Evolutionary conservation across 2,329 filamentous ascomycete species (phyloP).

Genomic region (Pleurostoma richardsiae): DNA sequence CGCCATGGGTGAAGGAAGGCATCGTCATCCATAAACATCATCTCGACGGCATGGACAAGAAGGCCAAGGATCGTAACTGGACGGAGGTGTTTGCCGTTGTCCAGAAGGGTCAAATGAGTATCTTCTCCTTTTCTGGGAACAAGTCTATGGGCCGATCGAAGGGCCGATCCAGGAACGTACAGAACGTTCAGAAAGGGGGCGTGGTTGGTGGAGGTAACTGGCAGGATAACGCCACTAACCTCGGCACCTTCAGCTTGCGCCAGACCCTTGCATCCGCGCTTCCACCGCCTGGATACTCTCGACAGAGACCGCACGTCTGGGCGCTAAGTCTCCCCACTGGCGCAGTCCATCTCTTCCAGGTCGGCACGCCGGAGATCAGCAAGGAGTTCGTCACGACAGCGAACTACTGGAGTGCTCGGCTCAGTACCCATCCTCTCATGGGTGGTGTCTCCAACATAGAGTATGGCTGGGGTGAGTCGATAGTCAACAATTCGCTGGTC

Average conservation of each 20-base stretch:
- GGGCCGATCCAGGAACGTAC: conserved; percentile 42
- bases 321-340: conserved; percentile 87
- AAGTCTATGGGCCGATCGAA: conserved; percentile 67
- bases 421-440: conserved; percentile 88
- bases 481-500: conserved; percentile 61
- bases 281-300: conserved; percentile 88
- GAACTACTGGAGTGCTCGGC: conserved; percentile 95
- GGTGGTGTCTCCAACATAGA: conserved; percentile 96
- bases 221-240: conserved; percentile 90
- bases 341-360: conserved; percentile 96
- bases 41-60: conserved; percentile 83
- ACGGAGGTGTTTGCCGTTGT: conserved; percentile 93
- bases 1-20: conserved; percentile 98
- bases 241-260: conserved; percentile 81
- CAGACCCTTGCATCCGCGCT: conserved; percentile 89
- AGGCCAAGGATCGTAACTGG: conserved; percentile 92
- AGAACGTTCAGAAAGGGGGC: conserved; percentile 47
- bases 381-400: conserved; percentile 90
- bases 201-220: conserved; percentile 94
- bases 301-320: conserved; percentile 87
- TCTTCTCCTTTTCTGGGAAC: conserved; percentile 87
- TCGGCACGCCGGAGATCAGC: conserved; percentile 89
- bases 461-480: conserved; percentile 88
- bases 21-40: conserved; percentile 96
- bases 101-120: conserved; percentile 86